phyloP scores from a whole-genome alignment of 164 flowering plant genomes.

The Dillenia turbinata region DNA sequence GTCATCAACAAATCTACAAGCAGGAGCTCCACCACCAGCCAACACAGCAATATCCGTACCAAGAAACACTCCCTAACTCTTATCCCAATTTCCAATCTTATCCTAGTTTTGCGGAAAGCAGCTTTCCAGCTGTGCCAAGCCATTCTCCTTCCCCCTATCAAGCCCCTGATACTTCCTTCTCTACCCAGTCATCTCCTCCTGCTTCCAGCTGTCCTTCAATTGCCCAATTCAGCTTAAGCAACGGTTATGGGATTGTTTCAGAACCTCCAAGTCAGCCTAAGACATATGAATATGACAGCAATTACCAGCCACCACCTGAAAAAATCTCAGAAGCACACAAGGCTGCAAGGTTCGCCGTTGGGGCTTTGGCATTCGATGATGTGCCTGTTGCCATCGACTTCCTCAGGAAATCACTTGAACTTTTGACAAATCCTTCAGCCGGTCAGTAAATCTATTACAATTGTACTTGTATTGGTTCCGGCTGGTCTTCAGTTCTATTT shows the following conservation, averaged over 20 bases:
- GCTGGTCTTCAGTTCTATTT: background rate
- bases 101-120: slow-evolving; percentile 59
- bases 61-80: slow-evolving; percentile 14
- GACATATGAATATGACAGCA: slow-evolving; percentile 58
- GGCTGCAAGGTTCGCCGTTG: slow-evolving; percentile 98
- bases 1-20: too few relatives aligned
- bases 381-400: slow-evolving; percentile 76
- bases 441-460: slow-evolving; percentile 30
- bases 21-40: too few relatives aligned
- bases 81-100: slow-evolving; percentile 62
- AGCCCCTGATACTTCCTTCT: slow-evolving; percentile 45
- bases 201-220: slow-evolving; percentile 25
- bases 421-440: slow-evolving; percentile 86
- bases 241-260: slow-evolving; percentile 26
- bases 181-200: slow-evolving; percentile 38
- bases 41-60: too few relatives aligned
- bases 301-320: slow-evolving; percentile 79
- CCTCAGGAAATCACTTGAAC: slow-evolving; percentile 75
- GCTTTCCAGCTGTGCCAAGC: slow-evolving; percentile 49
- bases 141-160: slow-evolving; percentile 49
- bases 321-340: slow-evolving; percentile 95
- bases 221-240: slow-evolving; percentile 30
- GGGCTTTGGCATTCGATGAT: slow-evolving; percentile 98
- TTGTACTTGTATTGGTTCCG: background rate
- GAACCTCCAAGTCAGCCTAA: slow-evolving; percentile 34